These are phyloP conservation scores for Psilocybe tampanensis DNA, from an alignment of 768 basidiomycete genomes.

Conservation along the genomic window DNA sequence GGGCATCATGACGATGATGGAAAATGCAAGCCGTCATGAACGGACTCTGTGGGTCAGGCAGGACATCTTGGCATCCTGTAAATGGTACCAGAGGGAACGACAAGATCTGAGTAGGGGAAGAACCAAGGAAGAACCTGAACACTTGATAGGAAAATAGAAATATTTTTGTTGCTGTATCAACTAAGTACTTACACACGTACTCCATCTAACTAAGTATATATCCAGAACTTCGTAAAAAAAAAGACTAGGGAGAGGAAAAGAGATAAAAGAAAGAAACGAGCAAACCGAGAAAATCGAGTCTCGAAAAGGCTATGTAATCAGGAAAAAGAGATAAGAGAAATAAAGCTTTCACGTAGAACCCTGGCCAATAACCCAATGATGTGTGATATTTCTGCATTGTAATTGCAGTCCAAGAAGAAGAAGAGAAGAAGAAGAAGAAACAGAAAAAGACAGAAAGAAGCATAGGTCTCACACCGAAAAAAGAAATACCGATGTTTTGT, in stretches of 20 bases:
- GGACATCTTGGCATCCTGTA: too few species aligned
- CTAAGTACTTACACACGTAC: too few species aligned
- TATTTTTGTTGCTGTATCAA: too few species aligned
- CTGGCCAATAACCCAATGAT: neutral
- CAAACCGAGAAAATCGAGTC: neutral
- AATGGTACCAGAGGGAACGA: too few species aligned
- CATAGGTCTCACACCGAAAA: too few species aligned
- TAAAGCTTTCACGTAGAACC: neutral
- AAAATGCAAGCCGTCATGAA: too few species aligned
- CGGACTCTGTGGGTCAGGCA: too few species aligned
- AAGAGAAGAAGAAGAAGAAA: neutral
- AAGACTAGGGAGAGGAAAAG: neutral
- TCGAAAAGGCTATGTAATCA: neutral
- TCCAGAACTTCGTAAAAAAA: neutral
- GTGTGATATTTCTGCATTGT: neutral
- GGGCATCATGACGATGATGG: too few species aligned
- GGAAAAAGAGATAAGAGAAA: neutral
- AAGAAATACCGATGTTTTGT: neutral
- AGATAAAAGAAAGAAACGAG: neutral
- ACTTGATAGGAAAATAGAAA: too few species aligned
- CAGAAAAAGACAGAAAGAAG: neutral
- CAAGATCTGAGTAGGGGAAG: too few species aligned
- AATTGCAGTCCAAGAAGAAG: neutral
- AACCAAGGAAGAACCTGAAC: too few species aligned
- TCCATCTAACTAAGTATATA: too few species aligned